phyloP scores from a whole-genome alignment of 2,329 filamentous ascomycete species.

The Aspergillus unguis region DNA sequence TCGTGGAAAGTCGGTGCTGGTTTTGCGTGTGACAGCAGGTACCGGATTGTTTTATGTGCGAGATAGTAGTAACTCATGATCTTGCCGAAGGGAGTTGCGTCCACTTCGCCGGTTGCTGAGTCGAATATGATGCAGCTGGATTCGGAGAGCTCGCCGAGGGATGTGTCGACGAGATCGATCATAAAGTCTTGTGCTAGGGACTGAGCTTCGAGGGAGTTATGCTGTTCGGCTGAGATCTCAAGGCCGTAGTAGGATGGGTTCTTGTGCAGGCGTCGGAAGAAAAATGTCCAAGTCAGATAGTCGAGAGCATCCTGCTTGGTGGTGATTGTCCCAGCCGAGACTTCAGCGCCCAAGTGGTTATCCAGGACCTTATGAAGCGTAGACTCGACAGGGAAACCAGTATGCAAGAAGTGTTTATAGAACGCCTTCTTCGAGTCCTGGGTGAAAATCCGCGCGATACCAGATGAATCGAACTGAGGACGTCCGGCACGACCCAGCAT shows the following conservation, averaged over 20 bases:
- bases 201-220: constrained; percentile 82
- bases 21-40: constrained; percentile 73
- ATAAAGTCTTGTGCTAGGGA: constrained; percentile 90
- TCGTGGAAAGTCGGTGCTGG: constrained; percentile 74
- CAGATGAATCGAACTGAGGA: constrained; percentile 93
- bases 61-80: constrained; percentile 99
- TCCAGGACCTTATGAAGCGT: constrained; percentile 94
- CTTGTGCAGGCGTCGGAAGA: constrained; percentile 95
- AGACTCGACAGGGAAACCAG: constrained; percentile 95
- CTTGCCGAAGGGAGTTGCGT: constrained; percentile 86
- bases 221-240: constrained; percentile 86
- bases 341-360: constrained; percentile 93
- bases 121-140: constrained; percentile 82
- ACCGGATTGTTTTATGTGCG: constrained; percentile 89
- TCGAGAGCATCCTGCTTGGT: constrained; percentile 97
- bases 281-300: constrained; percentile 99
- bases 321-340: constrained; percentile 85
- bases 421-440: constrained; percentile 98
- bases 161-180: constrained; percentile 85
- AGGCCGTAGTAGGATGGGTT: constrained; percentile 98
- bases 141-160: constrained; percentile 73
- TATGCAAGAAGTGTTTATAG: constrained; percentile 98
- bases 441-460: constrained; percentile 95
- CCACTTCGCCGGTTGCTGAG: constrained; percentile 76
- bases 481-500: constrained; percentile 95